A percentile compares a stretch with the other conserved stretches of the same genome.
Evolutionary conservation across 2,329 filamentous ascomycete species (phyloP).

Genomic region (Beauveria australis): DNA sequence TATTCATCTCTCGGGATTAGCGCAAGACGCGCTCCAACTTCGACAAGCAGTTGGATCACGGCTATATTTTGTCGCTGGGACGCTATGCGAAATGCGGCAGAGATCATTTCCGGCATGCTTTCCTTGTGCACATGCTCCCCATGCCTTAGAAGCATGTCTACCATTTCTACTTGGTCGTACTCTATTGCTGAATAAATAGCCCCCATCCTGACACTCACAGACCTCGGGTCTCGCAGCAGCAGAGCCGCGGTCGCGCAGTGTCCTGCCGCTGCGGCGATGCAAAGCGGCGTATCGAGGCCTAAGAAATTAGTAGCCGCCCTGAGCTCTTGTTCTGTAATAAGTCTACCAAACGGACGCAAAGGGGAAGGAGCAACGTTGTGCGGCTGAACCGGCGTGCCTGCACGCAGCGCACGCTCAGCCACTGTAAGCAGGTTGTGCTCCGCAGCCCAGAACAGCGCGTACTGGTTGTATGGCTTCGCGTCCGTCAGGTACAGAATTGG

Average conservation of each 20-base stretch:
- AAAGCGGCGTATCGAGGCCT: background rate
- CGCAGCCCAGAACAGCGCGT: constrained; percentile 6
- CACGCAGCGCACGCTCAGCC: background rate
- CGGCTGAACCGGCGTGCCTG: background rate
- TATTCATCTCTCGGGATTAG: background rate
- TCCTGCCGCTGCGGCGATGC: background rate
- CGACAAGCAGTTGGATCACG: background rate
- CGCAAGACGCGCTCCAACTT: too few species aligned
- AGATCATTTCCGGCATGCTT: too few species aligned
- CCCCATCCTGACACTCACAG: background rate
- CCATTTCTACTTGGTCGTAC: background rate
- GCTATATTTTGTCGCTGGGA: background rate
- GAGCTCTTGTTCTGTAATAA: background rate
- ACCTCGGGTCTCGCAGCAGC: background rate
- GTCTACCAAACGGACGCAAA: background rate
- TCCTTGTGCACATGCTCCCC: background rate
- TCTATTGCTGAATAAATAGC: rapidly evolving
- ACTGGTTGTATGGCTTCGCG: constrained; percentile 1
- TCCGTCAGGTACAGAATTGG: background rate
- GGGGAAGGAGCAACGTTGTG: background rate
- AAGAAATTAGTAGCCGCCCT: background rate
- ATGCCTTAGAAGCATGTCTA: background rate
- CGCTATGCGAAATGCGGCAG: background rate
- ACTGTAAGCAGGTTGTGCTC: background rate
- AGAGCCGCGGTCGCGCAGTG: background rate